Percentiles rank a stretch among this genome's conserved stretches.
These are phyloP conservation scores for Pyrenophora tritici-repentis DNA, from an alignment of 2,329 filamentous ascomycete genomes.

Conservation along the genomic window DNA sequence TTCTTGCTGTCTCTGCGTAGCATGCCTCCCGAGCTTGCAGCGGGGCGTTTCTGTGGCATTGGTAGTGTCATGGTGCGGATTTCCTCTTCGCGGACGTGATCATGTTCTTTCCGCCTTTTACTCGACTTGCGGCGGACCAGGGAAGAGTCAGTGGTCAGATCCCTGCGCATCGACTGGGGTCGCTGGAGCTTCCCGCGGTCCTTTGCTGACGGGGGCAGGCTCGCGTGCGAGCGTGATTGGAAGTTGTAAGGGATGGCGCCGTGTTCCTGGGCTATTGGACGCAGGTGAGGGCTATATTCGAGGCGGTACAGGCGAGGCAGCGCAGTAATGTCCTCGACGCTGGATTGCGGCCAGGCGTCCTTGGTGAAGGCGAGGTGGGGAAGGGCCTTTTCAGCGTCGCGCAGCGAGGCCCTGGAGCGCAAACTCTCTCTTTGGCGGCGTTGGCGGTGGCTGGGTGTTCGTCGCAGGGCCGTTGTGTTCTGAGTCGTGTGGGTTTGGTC, in stretches of 20 bases:
- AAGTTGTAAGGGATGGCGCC: constrained; percentile 54
- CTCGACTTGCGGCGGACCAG: constrained; percentile 72
- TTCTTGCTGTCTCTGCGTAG: constrained; percentile 70
- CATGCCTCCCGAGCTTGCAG: constrained; percentile 63
- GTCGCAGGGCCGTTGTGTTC: constrained; percentile 33
- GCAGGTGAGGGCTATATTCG: constrained; percentile 55
- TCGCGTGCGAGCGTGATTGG: constrained; percentile 44
- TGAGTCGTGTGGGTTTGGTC: constrained; percentile 24
- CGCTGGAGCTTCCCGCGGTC: constrained; percentile 53
- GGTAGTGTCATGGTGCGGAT: constrained; percentile 81
- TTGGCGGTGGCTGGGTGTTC: constrained; percentile 33
- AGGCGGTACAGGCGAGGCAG: constrained; percentile 50
- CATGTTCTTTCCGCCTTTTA: constrained; percentile 66
- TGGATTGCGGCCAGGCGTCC: constrained; percentile 31
- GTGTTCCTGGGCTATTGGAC: constrained; percentile 50
- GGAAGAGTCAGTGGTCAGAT: constrained; percentile 60
- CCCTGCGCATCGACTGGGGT: constrained; percentile 61
- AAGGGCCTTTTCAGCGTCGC: constrained; percentile 36
- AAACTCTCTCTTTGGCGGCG: constrained; percentile 40
- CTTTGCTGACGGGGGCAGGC: constrained; percentile 40
- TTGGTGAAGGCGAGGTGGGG: constrained; percentile 14
- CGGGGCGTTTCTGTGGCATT: constrained; percentile 67
- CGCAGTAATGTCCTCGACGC: constrained; percentile 55
- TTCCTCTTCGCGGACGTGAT: constrained; percentile 81
- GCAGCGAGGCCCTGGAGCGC: constrained; percentile 40